These are phyloP conservation scores for Mortierella sp. DNA, from an alignment of 371 early-diverging fungal genomes.

Conservation along the genomic window DNA sequence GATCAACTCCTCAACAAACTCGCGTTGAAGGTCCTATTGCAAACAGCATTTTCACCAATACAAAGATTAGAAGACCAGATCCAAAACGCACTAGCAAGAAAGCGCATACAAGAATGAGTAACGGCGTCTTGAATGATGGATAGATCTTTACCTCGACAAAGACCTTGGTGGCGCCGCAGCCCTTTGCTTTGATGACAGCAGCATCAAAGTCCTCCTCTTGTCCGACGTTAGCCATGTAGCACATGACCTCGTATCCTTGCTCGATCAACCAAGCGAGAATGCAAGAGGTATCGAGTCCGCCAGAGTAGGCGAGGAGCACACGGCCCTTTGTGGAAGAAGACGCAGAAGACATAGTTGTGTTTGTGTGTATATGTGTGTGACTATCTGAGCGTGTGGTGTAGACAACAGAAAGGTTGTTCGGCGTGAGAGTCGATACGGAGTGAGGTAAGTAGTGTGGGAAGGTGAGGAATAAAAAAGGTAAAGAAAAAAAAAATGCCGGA, in stretches of 20 bases:
- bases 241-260: slow-evolving; percentile 95
- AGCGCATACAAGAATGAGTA: too few species aligned
- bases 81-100: not conserved
- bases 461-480: not conserved
- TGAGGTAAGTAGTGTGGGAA: not conserved
- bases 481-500: not conserved
- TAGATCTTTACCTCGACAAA: slow-evolving; percentile 77
- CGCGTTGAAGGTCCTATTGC: slow-evolving; percentile 86
- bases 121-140: too few species aligned
- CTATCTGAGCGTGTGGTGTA: not conserved
- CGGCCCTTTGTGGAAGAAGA: slow-evolving; percentile 73
- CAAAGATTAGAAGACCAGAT: too few species aligned
- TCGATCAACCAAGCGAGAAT: slow-evolving; percentile 98
- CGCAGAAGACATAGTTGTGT: slow-evolving; percentile 22
- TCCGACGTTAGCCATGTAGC: slow-evolving; percentile 98
- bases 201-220: slow-evolving; percentile 99
- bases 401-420: too few species aligned
- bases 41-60: too few species aligned
- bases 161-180: slow-evolving; percentile 93
- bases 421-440: not conserved
- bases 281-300: slow-evolving; percentile 98
- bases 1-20: slow-evolving; percentile 93
- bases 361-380: not conserved
- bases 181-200: slow-evolving; percentile 90
- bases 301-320: slow-evolving; percentile 96